Conservation (phyloP, 495 filamentous ascomycete species). For the Lasiosphaeriaceae sp. region DNA sequence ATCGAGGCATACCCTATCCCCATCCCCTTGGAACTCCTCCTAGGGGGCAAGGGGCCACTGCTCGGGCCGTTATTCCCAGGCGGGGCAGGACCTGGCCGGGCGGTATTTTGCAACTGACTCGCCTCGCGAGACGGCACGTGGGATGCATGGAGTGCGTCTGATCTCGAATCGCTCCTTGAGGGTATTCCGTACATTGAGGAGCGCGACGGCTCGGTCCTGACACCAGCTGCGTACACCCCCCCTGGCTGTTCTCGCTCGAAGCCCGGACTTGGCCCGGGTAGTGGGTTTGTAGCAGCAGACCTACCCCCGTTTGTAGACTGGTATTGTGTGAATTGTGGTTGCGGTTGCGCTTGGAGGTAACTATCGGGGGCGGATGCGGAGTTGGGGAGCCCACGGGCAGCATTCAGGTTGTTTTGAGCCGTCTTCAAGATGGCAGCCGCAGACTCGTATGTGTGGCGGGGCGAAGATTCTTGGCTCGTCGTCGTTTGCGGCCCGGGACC, state of each 20-base stretch:
- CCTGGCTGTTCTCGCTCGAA: slow-evolving; percentile 32
- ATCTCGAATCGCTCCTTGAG: slow-evolving; percentile 57
- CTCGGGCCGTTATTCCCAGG: slow-evolving; percentile 49
- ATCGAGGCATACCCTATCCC: slow-evolving; percentile 44
- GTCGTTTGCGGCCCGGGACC: slow-evolving; percentile 14
- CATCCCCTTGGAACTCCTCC: slow-evolving; percentile 64
- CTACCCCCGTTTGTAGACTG: slow-evolving; percentile 22
- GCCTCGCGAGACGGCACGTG: slow-evolving; percentile 64
- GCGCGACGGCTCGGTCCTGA: slow-evolving; percentile 62
- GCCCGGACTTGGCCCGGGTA: slow-evolving; percentile 4
- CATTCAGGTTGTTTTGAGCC: slow-evolving; percentile 31
- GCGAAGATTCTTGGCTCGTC: slow-evolving; percentile 28
- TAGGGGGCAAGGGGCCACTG: slow-evolving; percentile 59
- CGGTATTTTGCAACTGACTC: slow-evolving; percentile 58
- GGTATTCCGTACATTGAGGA: slow-evolving; percentile 56
- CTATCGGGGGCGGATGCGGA: slow-evolving; percentile 43
- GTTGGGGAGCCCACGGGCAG: slow-evolving; percentile 28
- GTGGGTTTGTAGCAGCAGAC: slow-evolving; percentile 3
- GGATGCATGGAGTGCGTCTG: slow-evolving; percentile 57
- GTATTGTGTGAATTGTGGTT: slow-evolving; percentile 37
- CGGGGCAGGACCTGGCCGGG: slow-evolving; percentile 46
- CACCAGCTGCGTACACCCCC: slow-evolving; percentile 42
- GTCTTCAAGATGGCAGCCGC: slow-evolving; percentile 30
- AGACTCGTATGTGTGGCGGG: slow-evolving; percentile 35
- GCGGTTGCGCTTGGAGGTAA: slow-evolving; percentile 22